Base-by-base conservation (phyloP, 345 rosid species). In the Odontarrhena argentea region DNA sequence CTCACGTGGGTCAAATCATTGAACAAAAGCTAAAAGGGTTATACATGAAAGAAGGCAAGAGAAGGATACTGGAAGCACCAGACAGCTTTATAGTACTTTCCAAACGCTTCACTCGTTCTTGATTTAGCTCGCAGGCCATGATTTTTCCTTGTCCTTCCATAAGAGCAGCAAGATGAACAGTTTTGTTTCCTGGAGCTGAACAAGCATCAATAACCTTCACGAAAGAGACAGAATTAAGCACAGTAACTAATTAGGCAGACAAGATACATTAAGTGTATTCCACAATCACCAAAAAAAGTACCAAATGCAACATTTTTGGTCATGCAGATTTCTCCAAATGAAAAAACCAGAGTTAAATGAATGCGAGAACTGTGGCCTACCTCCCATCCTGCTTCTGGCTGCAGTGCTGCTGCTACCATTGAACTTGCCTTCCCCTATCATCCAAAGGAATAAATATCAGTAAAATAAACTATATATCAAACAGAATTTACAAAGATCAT, bases 141-240 rank as follows among this genome's bases (percentile, higher is more conserved):
- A 90, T 76, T 67, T 75, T 85, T 28, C 97, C 97, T 65, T 81
- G 76, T 54, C 92, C 98, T 73, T 76, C 63, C 98, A 90, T 87
- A 45, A 93, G 86, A 64, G 98, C 92, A 38, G 97, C 98, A 43
- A 93, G 87, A 76, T 93, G 97, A 38, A 88, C 86, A 48, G 97
- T 93, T 85, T 93, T 90, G 85, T 93, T 93, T 71, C 98, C 98
- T 34, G 97, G 98, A 71, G 98, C 96, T 70, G 98, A 84, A 68
- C 97, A 93, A 60, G 98, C 98, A 77, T 93, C 98, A 78, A 93
- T 76, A 77, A 93, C 97, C 98, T 87, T 79, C 80, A 77, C 42
- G 76, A 69, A 38, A 68, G 71, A 64, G 53, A 32, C 3, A 55
- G 73, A 67, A 49, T 12, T 43, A 38, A 65, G 53, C 43, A 71